Percentiles rank a stretch among this genome's conserved stretches.
These are phyloP conservation scores for Myxozyma vanderwaltii DNA, from an alignment of 805 yeast species.

Conservation along the genomic window DNA sequence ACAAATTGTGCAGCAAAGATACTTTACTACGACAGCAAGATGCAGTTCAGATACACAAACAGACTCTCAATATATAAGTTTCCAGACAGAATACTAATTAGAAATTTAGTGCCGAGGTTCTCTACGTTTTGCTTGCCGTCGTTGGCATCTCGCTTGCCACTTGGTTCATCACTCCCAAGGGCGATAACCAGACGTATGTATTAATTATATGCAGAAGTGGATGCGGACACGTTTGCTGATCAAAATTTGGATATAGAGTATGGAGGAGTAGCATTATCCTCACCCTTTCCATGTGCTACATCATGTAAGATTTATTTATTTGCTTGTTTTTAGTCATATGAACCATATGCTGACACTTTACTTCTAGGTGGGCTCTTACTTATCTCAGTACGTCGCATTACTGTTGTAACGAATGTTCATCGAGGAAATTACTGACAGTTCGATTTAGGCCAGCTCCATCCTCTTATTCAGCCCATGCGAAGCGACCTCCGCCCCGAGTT, in stretches of 20 bases:
- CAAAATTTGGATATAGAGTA: slow-evolving; percentile 23
- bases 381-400: slow-evolving; percentile 52
- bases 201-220: neutral
- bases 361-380: slow-evolving; percentile 69
- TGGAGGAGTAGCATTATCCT: slow-evolving; percentile 68
- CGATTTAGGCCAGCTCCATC: slow-evolving; percentile 64
- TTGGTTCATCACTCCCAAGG: slow-evolving; percentile 37
- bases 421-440: slow-evolving; percentile 17
- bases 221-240: neutral
- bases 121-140: slow-evolving; percentile 33
- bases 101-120: slow-evolving; percentile 27
- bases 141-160: slow-evolving; percentile 32
- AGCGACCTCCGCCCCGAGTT: slow-evolving; percentile 82
- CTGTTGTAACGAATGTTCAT: too few relatives aligned
- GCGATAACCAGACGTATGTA: slow-evolving; percentile 36
- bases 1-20: too few relatives aligned
- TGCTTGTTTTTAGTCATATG: neutral
- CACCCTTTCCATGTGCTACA: slow-evolving; percentile 67
- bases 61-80: neutral
- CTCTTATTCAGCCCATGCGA: slow-evolving; percentile 81
- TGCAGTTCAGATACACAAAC: neutral
- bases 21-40: neutral
- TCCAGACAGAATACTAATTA: neutral
- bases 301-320: slow-evolving; percentile 48
- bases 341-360: neutral